These are phyloP conservation scores for Rhododendron griersonianum DNA, from an alignment of 148 eudicot genomes.

Conservation along the genomic window DNA sequence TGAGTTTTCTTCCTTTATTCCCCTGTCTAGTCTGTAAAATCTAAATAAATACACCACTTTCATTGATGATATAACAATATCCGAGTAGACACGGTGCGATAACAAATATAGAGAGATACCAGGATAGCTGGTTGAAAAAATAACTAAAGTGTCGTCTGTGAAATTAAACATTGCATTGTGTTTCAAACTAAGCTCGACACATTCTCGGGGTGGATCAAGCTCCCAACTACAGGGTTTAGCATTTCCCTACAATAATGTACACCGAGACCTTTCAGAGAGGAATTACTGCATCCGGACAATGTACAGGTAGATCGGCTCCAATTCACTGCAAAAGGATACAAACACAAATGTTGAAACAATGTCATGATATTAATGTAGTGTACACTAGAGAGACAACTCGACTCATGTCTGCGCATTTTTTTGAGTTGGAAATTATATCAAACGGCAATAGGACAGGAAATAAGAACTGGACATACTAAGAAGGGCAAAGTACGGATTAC, in stretches of 20 bases:
- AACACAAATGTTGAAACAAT: background rate
- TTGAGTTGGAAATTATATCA: background rate
- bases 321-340: background rate
- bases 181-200: background rate
- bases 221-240: slow-evolving; percentile 1
- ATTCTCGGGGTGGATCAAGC: background rate
- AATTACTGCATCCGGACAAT: background rate
- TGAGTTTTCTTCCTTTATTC: background rate
- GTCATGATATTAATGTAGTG: background rate
- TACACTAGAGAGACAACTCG: background rate
- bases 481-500: too few species aligned
- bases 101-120: background rate
- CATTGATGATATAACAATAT: background rate
- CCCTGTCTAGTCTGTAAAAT: background rate
- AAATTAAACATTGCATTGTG: background rate
- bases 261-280: background rate
- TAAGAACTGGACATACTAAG: background rate
- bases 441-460: background rate
- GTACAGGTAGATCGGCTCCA: slow-evolving; percentile 1
- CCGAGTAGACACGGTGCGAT: background rate
- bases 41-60: background rate
- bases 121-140: background rate
- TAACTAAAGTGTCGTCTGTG: background rate
- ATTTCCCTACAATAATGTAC: slow-evolving; percentile 4
- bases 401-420: background rate